Evolutionary conservation across 768 basidiomycete genomes (phyloP).

Genomic region (Pisolithus microcarpus): DNA sequence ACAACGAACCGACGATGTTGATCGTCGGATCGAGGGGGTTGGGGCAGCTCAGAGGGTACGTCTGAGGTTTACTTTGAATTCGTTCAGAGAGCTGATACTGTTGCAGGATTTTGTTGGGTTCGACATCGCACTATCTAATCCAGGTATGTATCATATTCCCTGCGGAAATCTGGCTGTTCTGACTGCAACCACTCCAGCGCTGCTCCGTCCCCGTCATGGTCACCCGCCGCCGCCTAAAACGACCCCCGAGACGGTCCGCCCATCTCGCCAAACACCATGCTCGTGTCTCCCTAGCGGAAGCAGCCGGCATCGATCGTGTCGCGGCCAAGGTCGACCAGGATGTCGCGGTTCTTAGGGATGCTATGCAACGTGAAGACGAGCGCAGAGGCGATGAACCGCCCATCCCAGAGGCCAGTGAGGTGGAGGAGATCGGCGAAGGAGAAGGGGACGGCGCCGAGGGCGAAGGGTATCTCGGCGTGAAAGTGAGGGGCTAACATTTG

Average conservation of each 20-base stretch:
- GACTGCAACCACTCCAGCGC: constrained; percentile 40
- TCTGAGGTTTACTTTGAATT: neutral
- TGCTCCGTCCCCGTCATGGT: constrained; percentile 97
- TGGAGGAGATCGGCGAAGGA: constrained; percentile 19
- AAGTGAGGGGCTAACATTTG: constrained; percentile 12
- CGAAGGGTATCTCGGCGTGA: constrained; percentile 24
- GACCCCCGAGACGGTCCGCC: constrained; percentile 73
- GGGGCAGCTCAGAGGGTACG: constrained; percentile 80
- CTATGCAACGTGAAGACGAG: constrained; percentile 65
- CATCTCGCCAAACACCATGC: constrained; percentile 76
- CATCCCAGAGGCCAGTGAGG: constrained; percentile 14
- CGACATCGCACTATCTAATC: constrained; percentile 90
- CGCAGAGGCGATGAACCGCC: constrained; percentile 12
- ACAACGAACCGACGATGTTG: constrained; percentile 81
- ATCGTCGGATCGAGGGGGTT: constrained; percentile 94
- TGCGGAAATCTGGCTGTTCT: constrained; percentile 1
- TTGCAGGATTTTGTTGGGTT: constrained; percentile 80
- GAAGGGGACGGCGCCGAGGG: constrained; percentile 27
- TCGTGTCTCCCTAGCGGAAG: constrained; percentile 81
- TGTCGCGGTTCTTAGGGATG: constrained; percentile 73
- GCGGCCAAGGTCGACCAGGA: constrained; percentile 81
- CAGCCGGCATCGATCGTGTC: constrained; percentile 79
- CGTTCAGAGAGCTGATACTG: neutral
- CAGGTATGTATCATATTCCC: constrained; percentile 40
- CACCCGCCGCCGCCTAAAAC: constrained; percentile 83